phyloP scores from a whole-genome alignment of 495 filamentous ascomycete genomes.

The Penicillium psychrofluorescens region DNA sequence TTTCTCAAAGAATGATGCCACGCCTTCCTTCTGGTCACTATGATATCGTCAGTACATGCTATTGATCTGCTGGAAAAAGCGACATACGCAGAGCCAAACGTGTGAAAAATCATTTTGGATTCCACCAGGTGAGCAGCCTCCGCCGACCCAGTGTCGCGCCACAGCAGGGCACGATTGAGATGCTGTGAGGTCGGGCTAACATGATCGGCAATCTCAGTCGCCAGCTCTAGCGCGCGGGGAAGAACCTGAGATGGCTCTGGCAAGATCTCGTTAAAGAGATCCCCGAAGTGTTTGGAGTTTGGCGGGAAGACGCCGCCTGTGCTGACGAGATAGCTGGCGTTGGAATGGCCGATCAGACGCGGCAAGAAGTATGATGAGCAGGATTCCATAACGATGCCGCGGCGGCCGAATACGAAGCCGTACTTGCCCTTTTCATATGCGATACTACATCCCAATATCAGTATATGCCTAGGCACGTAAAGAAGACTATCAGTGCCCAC shows the following conservation, averaged over 20 bases:
- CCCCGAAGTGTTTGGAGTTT: slow-evolving; percentile 29
- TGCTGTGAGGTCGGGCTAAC: slow-evolving; percentile 45
- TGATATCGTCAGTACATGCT: background rate
- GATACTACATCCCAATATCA: slow-evolving; percentile 26
- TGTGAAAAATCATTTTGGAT: slow-evolving; percentile 45
- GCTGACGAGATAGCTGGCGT: slow-evolving; percentile 46
- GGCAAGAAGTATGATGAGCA: slow-evolving; percentile 58
- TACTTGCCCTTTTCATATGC: slow-evolving; percentile 46
- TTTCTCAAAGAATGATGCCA: slow-evolving; percentile 42
- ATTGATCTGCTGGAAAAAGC: background rate
- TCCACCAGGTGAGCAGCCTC: slow-evolving; percentile 56
- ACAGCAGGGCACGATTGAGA: slow-evolving; percentile 56
- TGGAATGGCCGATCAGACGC: slow-evolving; percentile 48
- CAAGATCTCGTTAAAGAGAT: slow-evolving; percentile 50
- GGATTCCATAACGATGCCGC: slow-evolving; percentile 57
- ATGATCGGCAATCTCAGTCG: slow-evolving; percentile 51
- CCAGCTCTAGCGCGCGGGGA: slow-evolving; percentile 48
- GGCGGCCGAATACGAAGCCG: slow-evolving; percentile 58
- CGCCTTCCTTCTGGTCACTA: slow-evolving; percentile 42
- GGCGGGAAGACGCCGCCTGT: slow-evolving; percentile 27
- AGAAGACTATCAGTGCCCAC: slow-evolving; percentile 6
- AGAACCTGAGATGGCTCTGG: slow-evolving; percentile 43
- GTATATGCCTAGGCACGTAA: background rate
- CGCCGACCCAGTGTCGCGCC: slow-evolving; percentile 43
- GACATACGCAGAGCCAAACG: slow-evolving; percentile 40